Evolutionary conservation across 2,329 filamentous ascomycete species (phyloP).

Genomic region (Pseudogymnoascus sp.): DNA sequence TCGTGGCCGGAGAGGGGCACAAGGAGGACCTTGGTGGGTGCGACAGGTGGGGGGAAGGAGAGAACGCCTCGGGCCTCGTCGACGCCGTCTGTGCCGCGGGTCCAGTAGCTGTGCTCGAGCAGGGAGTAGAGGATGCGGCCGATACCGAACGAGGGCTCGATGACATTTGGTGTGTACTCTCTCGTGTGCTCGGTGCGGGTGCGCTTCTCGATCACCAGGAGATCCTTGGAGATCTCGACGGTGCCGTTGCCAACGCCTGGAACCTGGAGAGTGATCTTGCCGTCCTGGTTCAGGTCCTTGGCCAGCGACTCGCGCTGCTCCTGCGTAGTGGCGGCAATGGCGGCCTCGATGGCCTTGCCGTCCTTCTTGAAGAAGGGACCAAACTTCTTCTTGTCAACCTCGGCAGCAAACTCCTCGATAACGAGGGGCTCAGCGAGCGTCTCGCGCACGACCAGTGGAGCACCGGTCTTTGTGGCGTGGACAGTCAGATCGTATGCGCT

Average conservation of each 20-base stretch:
- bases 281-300: constrained; percentile 62
- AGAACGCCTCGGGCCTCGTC: constrained; percentile 80
- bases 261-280: constrained; percentile 72
- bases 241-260: constrained; percentile 59
- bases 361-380: constrained; percentile 95
- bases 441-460: constrained; percentile 77
- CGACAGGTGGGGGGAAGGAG: constrained; percentile 67
- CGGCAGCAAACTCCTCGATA: constrained; percentile 80
- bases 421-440: constrained; percentile 67
- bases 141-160: constrained; percentile 96
- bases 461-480: constrained; percentile 86
- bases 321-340: constrained; percentile 68
- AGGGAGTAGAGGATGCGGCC: constrained; percentile 88
- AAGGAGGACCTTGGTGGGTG: constrained; percentile 92
- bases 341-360: constrained; percentile 74
- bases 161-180: constrained; percentile 91
- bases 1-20: constrained; percentile 78
- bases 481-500: constrained; percentile 91
- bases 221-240: constrained; percentile 70
- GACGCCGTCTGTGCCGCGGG: constrained; percentile 58
- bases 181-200: constrained; percentile 75
- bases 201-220: constrained; percentile 76
- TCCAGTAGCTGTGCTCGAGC: constrained; percentile 95
- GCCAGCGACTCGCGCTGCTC: constrained; percentile 73
- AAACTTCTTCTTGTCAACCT: constrained; percentile 91